Evolutionary conservation across 2,329 filamentous ascomycete species (phyloP).

Genomic region (Tolypocladium cylindrosporum): DNA sequence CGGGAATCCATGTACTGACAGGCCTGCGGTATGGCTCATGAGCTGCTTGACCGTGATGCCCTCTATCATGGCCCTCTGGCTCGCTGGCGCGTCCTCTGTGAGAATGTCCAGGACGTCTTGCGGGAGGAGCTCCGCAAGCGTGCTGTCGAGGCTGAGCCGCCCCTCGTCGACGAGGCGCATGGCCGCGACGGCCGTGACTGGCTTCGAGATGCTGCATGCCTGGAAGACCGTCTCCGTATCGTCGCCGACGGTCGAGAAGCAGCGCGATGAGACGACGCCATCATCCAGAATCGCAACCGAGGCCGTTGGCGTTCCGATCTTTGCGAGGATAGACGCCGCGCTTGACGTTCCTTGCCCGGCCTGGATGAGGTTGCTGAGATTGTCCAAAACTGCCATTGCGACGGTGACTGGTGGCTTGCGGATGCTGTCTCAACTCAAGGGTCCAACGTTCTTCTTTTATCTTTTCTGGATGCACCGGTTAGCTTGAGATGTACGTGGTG

Average conservation of each 20-base stretch:
- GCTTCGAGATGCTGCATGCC: constrained; percentile 11
- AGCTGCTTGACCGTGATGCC: background rate
- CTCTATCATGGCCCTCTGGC: background rate
- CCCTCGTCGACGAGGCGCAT: background rate
- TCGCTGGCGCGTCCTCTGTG: background rate
- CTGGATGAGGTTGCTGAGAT: background rate
- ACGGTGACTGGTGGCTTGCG: too few species aligned
- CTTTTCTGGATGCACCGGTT: background rate
- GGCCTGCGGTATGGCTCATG: background rate
- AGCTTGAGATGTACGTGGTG: too few species aligned
- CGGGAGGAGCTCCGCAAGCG: background rate
- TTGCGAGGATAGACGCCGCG: constrained; percentile 1
- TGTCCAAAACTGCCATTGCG: background rate
- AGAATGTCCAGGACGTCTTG: background rate
- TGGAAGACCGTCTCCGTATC: constrained; percentile 8
- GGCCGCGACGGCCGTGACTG: background rate
- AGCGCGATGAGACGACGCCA: constrained; percentile 6
- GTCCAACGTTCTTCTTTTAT: background rate
- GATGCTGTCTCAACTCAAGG: background rate
- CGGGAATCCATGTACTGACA: background rate
- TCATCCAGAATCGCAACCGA: constrained; percentile 10
- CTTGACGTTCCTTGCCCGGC: background rate
- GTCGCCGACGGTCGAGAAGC: constrained; percentile 6
- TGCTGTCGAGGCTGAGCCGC: background rate
- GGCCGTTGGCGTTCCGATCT: constrained; percentile 4